Conservation (phyloP, 805 yeast species). For the Wickerhamomyces sydowiorum region DNA sequence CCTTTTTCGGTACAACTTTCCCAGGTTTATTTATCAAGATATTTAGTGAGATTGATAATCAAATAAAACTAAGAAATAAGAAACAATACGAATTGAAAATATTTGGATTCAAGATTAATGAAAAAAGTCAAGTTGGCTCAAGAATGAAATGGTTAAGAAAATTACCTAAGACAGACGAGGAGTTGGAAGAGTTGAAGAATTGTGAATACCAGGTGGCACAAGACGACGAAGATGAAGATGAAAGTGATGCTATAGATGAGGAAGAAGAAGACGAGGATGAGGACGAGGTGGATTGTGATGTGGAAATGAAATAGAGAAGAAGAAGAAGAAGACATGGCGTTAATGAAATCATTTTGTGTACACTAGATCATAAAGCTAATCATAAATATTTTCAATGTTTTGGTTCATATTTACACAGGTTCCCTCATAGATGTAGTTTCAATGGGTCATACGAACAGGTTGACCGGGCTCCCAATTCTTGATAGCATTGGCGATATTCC, state of each 20-base stretch:
- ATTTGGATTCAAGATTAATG: conserved; percentile 83
- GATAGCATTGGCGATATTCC: conserved; percentile 65
- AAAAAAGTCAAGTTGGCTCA: conserved; percentile 75
- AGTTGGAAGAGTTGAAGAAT: conserved; percentile 52
- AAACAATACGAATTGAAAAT: conserved; percentile 63
- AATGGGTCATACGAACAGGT: conserved; percentile 61
- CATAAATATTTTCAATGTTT: too few species aligned
- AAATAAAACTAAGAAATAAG: conserved; percentile 51
- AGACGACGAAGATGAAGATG: conserved; percentile 26
- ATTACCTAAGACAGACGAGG: conserved; percentile 58
- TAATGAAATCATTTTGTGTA: too few species aligned
- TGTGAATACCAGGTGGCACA: conserved; percentile 67
- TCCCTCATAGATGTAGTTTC: conserved; percentile 6
- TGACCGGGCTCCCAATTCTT: conserved; percentile 75
- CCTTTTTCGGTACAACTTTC: conserved; percentile 93
- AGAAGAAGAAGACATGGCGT: too few species aligned
- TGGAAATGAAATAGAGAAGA: background rate
- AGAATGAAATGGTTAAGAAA: conserved; percentile 93
- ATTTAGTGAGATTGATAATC: conserved; percentile 85
- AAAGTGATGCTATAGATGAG: conserved; percentile 22
- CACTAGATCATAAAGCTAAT: too few species aligned
- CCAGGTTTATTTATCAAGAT: conserved; percentile 88
- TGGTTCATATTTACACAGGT: too few species aligned
- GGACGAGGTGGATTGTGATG: conserved; percentile 14
- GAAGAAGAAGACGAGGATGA: conserved; percentile 9